These are phyloP conservation scores for Aureobasidium sp. DNA, from an alignment of 2,329 filamentous ascomycete genomes.

Conservation along the genomic window DNA sequence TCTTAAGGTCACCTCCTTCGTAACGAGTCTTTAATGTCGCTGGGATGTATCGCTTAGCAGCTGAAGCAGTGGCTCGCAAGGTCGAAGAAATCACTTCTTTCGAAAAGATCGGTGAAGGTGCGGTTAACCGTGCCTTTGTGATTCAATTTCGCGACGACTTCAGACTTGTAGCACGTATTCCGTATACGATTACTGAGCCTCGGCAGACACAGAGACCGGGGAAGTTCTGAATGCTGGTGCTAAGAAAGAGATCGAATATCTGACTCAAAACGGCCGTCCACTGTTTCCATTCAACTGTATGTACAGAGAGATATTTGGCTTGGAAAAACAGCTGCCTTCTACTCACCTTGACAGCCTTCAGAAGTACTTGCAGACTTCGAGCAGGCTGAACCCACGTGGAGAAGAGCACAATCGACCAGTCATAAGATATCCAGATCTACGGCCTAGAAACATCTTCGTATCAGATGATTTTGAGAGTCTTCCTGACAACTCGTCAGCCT, in stretches of 20 bases:
- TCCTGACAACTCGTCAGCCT: not conserved
- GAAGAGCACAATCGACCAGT: conserved; percentile 25
- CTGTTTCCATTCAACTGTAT: conserved; percentile 37
- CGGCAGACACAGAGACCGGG: conserved; percentile 28
- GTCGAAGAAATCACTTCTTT: conserved; percentile 31
- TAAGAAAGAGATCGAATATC: conserved; percentile 36
- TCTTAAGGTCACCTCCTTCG: no score
- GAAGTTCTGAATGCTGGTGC: conserved; percentile 34
- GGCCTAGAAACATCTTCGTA: not conserved
- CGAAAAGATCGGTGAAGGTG: conserved; percentile 26
- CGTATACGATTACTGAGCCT: conserved; percentile 26
- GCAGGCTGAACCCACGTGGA: not conserved
- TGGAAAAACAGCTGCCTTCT: conserved; percentile 32
- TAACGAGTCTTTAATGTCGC: no score
- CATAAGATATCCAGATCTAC: not conserved
- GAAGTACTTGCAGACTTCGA: no score
- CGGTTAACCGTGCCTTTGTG: conserved; percentile 8
- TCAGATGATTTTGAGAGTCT: no score
- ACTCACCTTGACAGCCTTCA: not conserved
- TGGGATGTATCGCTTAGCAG: conserved; percentile 28
- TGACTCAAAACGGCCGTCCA: conserved; percentile 33
- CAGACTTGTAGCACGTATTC: conserved; percentile 29
- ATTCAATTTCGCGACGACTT: not conserved
- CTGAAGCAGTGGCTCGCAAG: conserved; percentile 29
- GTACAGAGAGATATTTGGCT: conserved; percentile 35